Evolutionary conservation across 1,284 basidiomycete genomes (phyloP).

Genomic region (Apiotrichum domesticum): DNA sequence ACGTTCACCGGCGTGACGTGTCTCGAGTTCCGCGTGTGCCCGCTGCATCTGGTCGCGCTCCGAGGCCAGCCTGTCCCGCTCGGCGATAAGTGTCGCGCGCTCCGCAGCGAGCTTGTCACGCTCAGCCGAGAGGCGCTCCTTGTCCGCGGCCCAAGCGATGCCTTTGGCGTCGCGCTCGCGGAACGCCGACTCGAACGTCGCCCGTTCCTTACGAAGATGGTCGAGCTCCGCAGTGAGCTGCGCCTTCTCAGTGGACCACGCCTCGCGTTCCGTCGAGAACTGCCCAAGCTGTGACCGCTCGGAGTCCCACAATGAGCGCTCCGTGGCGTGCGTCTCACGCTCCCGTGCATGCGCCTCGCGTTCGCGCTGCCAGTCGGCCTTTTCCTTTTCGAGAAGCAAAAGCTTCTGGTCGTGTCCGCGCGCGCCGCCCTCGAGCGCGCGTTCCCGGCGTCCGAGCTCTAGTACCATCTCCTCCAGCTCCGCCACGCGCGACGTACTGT

Average conservation of each 20-base stretch:
- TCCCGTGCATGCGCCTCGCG: not conserved
- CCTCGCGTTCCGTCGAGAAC: too few relatives aligned
- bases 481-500: slow-evolving; percentile 16
- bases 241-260: too few relatives aligned
- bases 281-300: slow-evolving; percentile 1
- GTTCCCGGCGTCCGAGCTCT: slow-evolving; percentile 37
- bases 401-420: slow-evolving; percentile 23
- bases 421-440: slow-evolving; percentile 33
- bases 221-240: not conserved
- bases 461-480: slow-evolving; percentile 42
- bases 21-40: not conserved
- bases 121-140: not conserved
- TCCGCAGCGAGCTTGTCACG: not conserved
- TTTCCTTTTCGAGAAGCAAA: slow-evolving; percentile 50
- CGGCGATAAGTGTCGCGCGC: not conserved
- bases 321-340: not conserved
- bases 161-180: not conserved
- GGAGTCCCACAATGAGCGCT: not conserved
- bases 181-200: not conserved
- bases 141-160: not conserved
- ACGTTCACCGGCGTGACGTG: not conserved
- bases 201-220: not conserved
- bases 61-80: slow-evolving; percentile 14
- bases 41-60: slow-evolving; percentile 2
- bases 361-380: slow-evolving; percentile 22